These are phyloP conservation scores for Phialophora expanda DNA, from an alignment of 2,329 filamentous ascomycete species.

Conservation along the genomic window DNA sequence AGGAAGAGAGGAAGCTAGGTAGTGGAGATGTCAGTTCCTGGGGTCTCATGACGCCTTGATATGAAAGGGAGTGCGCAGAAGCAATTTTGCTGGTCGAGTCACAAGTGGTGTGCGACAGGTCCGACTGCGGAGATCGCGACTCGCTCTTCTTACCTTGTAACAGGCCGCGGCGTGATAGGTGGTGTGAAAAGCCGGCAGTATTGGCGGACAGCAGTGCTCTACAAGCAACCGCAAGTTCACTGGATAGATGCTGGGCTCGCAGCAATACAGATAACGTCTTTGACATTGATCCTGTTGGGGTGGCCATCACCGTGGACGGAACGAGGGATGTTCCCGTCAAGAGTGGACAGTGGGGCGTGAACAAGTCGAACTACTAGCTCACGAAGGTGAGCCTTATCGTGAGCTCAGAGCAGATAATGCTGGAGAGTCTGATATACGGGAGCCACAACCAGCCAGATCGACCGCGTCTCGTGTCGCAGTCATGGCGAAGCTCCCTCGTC, in stretches of 20 bases:
- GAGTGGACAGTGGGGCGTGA: conserved; percentile 1
- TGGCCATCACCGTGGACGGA: conserved; percentile 17
- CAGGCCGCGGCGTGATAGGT: conserved; percentile 14
- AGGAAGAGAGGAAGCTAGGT: conserved; percentile 17
- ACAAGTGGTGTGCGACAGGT: conserved; percentile 25
- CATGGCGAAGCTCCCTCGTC: conserved; percentile 15
- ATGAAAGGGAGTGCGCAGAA: conserved; percentile 29
- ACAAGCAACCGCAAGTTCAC: conserved; percentile 33
- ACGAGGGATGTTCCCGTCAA: background rate
- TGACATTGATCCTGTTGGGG: conserved; percentile 14
- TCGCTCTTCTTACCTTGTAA: conserved; percentile 33
- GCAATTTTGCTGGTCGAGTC: conserved; percentile 32
- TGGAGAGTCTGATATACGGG: background rate
- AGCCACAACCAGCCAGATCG: background rate
- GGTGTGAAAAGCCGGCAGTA: conserved; percentile 7
- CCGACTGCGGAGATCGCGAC: conserved; percentile 19
- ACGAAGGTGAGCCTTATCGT: background rate
- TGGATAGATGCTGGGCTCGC: conserved; percentile 32
- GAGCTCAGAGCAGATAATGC: background rate
- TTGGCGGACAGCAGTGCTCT: conserved; percentile 21
- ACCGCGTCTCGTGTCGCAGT: background rate
- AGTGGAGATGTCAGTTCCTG: conserved; percentile 20
- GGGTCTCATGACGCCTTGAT: conserved; percentile 21
- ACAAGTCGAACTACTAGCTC: background rate
- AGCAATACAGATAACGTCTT: conserved; percentile 32